Percentiles rank a stretch among this genome's conserved stretches.
phyloP scores from a whole-genome alignment of 495 filamentous ascomycete genomes.

The Hyphodiscus hymeniophilus region DNA sequence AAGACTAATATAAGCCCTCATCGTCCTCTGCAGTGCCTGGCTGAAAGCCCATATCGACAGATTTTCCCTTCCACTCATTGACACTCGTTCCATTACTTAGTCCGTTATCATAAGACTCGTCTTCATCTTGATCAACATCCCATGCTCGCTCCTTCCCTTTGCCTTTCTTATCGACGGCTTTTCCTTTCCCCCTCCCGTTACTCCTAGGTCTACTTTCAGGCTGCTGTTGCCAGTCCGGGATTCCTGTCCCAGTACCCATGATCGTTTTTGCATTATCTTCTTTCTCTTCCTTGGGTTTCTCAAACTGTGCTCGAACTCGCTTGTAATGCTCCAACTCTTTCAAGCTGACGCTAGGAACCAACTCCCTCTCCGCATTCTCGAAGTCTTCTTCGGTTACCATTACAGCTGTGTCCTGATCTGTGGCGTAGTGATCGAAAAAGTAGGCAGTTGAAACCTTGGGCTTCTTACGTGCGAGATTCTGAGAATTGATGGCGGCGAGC shows the following conservation, averaged over 20 bases:
- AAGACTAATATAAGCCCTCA: slow-evolving; percentile 10
- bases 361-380: slow-evolving; percentile 63
- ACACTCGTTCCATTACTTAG: background rate
- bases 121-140: slow-evolving; percentile 14
- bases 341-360: slow-evolving; percentile 87
- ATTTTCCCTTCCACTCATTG: slow-evolving; percentile 9
- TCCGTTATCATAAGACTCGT: background rate
- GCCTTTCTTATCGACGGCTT: slow-evolving; percentile 34
- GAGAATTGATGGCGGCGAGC: slow-evolving; percentile 53
- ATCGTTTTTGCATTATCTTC: slow-evolving; percentile 21
- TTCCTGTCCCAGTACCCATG: slow-evolving; percentile 15
- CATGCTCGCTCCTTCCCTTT: slow-evolving; percentile 39
- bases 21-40: slow-evolving; percentile 9
- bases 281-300: slow-evolving; percentile 42
- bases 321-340: slow-evolving; percentile 92
- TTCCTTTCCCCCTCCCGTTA: slow-evolving; percentile 31
- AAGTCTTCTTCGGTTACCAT: slow-evolving; percentile 88
- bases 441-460: slow-evolving; percentile 66
- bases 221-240: background rate
- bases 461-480: slow-evolving; percentile 1
- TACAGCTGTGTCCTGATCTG: slow-evolving; percentile 71
- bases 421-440: slow-evolving; percentile 91
- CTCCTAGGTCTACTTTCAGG: slow-evolving; percentile 16
- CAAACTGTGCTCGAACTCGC: slow-evolving; percentile 71
- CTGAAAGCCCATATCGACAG: slow-evolving; percentile 15